Base-by-base conservation (phyloP, 2,329 filamentous ascomycete species). In the Helotiales sp. region DNA sequence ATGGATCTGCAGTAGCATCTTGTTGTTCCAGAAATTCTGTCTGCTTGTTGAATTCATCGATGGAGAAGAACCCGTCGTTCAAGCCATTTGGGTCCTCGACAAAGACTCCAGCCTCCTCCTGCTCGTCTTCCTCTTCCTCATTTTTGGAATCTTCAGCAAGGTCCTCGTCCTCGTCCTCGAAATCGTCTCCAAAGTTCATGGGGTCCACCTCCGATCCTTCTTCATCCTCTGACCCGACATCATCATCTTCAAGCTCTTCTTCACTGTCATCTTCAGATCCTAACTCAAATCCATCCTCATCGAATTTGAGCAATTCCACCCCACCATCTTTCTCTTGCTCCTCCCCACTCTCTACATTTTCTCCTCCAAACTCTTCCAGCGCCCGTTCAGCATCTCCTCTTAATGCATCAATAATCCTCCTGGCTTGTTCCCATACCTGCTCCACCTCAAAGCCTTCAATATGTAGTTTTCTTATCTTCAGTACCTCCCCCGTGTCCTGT, bases 41-140 rank as follows among this genome's bases (percentile, higher is more conserved):
- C 71, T 96, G 90, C 71, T 88, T 91, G 79, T 99, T 99, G 82
- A 99, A 99, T 59, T 96, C 87, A 68, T 98, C 93, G 67, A 99
- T 93, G 15, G 91, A 96, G 76, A 99, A 99, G 77, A 99, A 99
- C 5, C 92, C 93, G 70, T 99, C 95, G 69, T 99, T 98, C 30
- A 99, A 83, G 6, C 92, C 91, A 69, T 95, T 81, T 3, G 86
- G 86, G 69, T 98, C 92, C 66, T 87, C 80, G 8, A 85, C 76
- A 59, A 88, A 87, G 36, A 83, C 81, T 49, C 81, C 81, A 1
- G 75, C 73, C 4, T 77, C 72, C 44, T 79, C 75, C 19, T 81
- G 80, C 3, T 79, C 76, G 10, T 75, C 74, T 1, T 76, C 78
- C 2, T 81, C 79, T 0, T 81, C 79, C 0, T 78, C 77, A 13